A percentile compares a stretch with the other conserved stretches of the same genome.
Evolutionary conservation across 495 filamentous ascomycete genomes (phyloP).

Genomic region (Podospora didyma): DNA sequence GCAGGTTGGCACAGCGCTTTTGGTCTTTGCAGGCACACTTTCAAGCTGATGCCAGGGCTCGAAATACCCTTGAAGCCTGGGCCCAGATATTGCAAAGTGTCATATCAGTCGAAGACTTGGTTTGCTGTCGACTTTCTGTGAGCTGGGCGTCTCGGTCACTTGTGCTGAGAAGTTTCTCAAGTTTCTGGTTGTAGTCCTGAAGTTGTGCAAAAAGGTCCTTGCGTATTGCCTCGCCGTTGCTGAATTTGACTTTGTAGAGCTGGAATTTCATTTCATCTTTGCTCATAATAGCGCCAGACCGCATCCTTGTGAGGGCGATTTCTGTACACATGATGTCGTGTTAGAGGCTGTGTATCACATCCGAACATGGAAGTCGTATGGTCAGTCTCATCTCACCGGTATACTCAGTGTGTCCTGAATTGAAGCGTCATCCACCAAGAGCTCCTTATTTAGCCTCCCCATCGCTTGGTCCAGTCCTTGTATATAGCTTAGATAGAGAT

Average conservation of each 20-base stretch:
- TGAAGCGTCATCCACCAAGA: background rate
- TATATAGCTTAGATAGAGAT: slow-evolving; percentile 12
- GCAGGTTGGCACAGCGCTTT: slow-evolving; percentile 25
- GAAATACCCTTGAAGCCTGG: background rate
- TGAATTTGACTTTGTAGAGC: background rate
- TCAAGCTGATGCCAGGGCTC: slow-evolving; percentile 16
- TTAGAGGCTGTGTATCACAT: too few species aligned
- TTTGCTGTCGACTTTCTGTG: background rate
- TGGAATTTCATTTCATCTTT: background rate
- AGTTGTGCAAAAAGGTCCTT: background rate
- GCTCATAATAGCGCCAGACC: background rate
- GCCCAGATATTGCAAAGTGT: slow-evolving; percentile 7
- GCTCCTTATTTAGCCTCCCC: slow-evolving; percentile 4
- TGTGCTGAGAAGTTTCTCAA: background rate
- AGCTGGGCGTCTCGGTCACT: slow-evolving; percentile 3
- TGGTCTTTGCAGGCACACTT: slow-evolving; percentile 7
- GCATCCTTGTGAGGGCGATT: background rate
- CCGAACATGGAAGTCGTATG: too few species aligned
- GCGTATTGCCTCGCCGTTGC: background rate
- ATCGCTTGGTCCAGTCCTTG: background rate
- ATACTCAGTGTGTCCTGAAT: background rate
- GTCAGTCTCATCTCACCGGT: background rate
- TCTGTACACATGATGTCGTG: background rate
- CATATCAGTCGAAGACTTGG: background rate
- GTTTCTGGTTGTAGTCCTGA: slow-evolving; percentile 4